Base-by-base conservation (phyloP, 352 stramenopile genomes). In the Phytopythium mirpurense region DNA sequence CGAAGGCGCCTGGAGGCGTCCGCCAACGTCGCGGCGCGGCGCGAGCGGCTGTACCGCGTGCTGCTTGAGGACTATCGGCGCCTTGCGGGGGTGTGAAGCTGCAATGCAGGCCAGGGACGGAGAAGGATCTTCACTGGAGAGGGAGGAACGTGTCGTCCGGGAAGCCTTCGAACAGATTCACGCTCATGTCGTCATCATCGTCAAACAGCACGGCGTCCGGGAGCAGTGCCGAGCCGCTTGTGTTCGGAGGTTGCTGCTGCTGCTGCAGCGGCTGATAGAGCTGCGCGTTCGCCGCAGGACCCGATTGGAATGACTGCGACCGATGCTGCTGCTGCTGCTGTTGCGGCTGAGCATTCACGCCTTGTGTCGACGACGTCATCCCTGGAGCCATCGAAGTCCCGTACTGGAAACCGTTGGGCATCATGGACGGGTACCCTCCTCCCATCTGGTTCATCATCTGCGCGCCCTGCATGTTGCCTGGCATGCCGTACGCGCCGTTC, bases 91-190 rank as follows among this genome's bases (percentile, higher is more conserved):
- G 34, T 31, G 41, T 47, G 41, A 47, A 2, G 0, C 15, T n/a
- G 41, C 1, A n/a, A 14, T 7, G 14, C 12, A 15, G 7, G 19
- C 5, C 29, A 45, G 11, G 4, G 14, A 31, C 1, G 11, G 41
- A 4, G 15, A 5, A 14, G 24, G 12, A 32, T 12, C 14, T 31
- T 47, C 41, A 47, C 15, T 47, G 41, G 12, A 47, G 41, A 5
- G 41, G 41, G 50, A 89, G 72, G 51, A 91, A 91, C 18, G 73
- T 67, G 61, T 91, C 81, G 38, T 89, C 78, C 41, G 76, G 66
- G 41, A 91, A 68, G 1, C 67, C 81, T 60, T 91, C 81, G 40
- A 91, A 91, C n/a, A 91, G 72, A 56, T 84, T 90, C 34, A 65
- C 61, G 54, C 11, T 12, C 41, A 47, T 47, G 15, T 68, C 56